Base-by-base conservation (phyloP, 345 rosid species). In the Trapa incisa region DNA sequence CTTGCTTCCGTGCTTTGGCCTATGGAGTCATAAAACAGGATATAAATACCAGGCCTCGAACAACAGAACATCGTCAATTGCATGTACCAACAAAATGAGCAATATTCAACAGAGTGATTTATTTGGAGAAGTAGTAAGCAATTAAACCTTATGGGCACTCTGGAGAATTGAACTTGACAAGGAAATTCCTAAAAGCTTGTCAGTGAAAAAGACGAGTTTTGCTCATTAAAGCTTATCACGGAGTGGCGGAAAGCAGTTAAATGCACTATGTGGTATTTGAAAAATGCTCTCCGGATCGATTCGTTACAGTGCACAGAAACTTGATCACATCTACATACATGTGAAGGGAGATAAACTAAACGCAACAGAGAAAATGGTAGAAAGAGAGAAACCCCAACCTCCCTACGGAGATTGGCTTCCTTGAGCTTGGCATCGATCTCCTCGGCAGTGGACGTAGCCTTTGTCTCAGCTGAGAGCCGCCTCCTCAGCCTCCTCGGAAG, bases 361-460 rank as follows among this genome's bases (percentile, higher is more conserved):
- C 33, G 22, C 1, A n/a, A 54, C 60, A 54, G 8, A 6, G 35
- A n/a, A 53, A 7, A 54, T 35, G 22, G 4, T 9, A 54, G 33
- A 13, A 42, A 64, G 45, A 38, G 8, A 10, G 48, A 41, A 12
- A n/a, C 3, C 5, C 29, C 14, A 35, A 41, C 67, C 67, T 15
- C 53, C 37, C 67, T 42, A n/a, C 67, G 67, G 37, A 65, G 67
- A 39, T 45, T 48, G 67, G 67, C 67, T 29, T 65, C 67, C 53
- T 37, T 65, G 53, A 65, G 67, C 50, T 65, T 65, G 36, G 67
- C 67, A 22, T 65, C 67, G 67, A 65, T 65, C 53, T 65, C 67
- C 52, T 42, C 67, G 8, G 37, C 67, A 10, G 67, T 65, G 52
- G 54, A 45, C 16, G 67, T 53, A 48, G 67, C 53, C 32, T 45